Conservation (phyloP, 2,329 filamentous ascomycete genomes). For the Didymella glomerata region DNA sequence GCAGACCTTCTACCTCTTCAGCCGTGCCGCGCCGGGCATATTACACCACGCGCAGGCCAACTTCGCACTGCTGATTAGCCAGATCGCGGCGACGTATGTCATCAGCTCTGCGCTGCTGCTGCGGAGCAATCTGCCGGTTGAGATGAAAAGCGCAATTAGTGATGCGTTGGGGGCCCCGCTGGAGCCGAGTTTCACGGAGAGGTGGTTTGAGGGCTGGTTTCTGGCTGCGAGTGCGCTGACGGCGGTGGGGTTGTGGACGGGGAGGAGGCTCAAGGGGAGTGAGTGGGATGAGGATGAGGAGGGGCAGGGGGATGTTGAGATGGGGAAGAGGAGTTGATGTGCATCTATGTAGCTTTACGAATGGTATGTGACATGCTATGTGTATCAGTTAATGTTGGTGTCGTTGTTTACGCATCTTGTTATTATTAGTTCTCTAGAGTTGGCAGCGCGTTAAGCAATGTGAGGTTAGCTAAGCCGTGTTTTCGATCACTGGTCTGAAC, state of each 20-base stretch:
- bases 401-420: too few relatives aligned
- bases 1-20: conserved; percentile 85
- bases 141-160: conserved; percentile 78
- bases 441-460: too few relatives aligned
- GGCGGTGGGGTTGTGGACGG: conserved; percentile 75
- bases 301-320: conserved; percentile 67
- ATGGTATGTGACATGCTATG: too few relatives aligned
- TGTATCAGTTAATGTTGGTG: too few relatives aligned
- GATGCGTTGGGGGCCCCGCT: conserved; percentile 81
- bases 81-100: conserved; percentile 85
- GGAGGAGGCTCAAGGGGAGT: conserved; percentile 65
- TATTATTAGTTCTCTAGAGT: too few relatives aligned
- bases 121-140: conserved; percentile 77
- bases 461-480: too few relatives aligned
- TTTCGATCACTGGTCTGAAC: too few relatives aligned
- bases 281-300: conserved; percentile 52
- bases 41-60: conserved; percentile 78
- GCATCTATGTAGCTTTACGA: too few relatives aligned
- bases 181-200: conserved; percentile 75
- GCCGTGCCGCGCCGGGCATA: conserved; percentile 75
- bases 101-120: conserved; percentile 81
- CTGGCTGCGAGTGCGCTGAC: conserved; percentile 72
- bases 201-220: conserved; percentile 92
- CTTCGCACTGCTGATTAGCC: conserved; percentile 78
- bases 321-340: conserved; percentile 71